phyloP scores from a whole-genome alignment of 495 filamentous ascomycete genomes.

The Clavariopsis aquatica region DNA sequence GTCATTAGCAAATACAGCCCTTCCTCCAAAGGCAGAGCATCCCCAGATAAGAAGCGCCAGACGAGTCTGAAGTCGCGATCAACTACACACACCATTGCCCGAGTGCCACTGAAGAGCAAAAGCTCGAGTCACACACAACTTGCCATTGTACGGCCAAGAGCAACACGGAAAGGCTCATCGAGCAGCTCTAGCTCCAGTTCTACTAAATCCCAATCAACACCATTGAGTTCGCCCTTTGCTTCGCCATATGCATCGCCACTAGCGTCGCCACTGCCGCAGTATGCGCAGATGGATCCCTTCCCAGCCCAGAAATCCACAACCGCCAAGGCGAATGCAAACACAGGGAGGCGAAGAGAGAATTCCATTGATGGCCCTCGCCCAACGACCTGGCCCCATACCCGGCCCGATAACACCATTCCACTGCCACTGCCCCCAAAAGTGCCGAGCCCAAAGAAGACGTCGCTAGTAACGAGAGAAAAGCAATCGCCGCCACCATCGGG shows the following conservation, averaged over 20 bases:
- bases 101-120: conserved; percentile 23
- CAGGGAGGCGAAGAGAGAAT: conserved; percentile 6
- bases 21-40: neutral
- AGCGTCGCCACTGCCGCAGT: conserved; percentile 28
- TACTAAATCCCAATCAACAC: conserved; percentile 24
- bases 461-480: conserved; percentile 11
- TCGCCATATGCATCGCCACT: conserved; percentile 26
- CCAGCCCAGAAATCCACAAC: neutral
- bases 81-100: conserved; percentile 18
- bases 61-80: conserved; percentile 11
- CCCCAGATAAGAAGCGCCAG: conserved; percentile 22
- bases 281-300: conserved; percentile 22
- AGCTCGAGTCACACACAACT: conserved; percentile 32
- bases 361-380: conserved; percentile 27
- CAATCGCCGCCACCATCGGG: neutral
- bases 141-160: conserved; percentile 30
- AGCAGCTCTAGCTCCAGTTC: conserved; percentile 27
- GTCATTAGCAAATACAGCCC: neutral
- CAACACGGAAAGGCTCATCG: conserved; percentile 25
- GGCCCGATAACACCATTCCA: conserved; percentile 12
- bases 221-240: conserved; percentile 17
- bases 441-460: neutral
- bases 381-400: conserved; percentile 28
- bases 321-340: neutral
- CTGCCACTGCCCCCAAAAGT: conserved; percentile 6